phyloP scores from a whole-genome alignment of 2,329 filamentous ascomycete species.

The Colletotrichum coccodes region DNA sequence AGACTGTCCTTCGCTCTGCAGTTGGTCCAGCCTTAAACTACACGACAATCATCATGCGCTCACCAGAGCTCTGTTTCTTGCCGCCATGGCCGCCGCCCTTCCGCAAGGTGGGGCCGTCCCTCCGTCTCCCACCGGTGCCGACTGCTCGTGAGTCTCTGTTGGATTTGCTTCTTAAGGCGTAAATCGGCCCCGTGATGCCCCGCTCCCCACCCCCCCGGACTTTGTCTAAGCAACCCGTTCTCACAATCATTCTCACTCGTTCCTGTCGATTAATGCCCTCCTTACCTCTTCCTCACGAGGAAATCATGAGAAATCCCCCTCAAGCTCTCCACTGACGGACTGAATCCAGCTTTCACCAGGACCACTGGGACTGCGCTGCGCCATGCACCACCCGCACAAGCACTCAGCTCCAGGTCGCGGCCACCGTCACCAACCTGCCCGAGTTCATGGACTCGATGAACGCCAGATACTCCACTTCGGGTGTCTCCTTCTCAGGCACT shows the following conservation, averaged over 20 bases:
- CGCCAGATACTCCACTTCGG: conserved; percentile 35
- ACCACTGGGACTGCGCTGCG: conserved; percentile 37
- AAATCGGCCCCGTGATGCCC: too few relatives aligned
- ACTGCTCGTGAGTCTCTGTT: conserved; percentile 12
- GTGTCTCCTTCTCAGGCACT: conserved; percentile 33
- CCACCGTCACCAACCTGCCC: conserved; percentile 34
- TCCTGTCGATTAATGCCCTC: background rate
- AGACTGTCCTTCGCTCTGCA: background rate
- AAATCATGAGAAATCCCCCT: too few relatives aligned
- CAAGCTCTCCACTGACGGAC: background rate
- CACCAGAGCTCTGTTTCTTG: background rate
- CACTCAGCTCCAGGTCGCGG: conserved; percentile 37
- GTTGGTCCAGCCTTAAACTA: background rate
- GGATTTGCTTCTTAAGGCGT: background rate
- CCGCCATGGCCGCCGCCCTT: conserved; percentile 16
- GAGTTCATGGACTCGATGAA: conserved; percentile 36
- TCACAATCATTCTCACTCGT: too few relatives aligned
- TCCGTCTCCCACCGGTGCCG: conserved; percentile 5
- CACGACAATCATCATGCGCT: background rate
- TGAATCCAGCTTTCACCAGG: conserved; percentile 13
- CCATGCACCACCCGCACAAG: conserved; percentile 38
- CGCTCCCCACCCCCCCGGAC: too few relatives aligned
- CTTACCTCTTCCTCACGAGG: background rate
- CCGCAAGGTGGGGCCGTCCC: conserved; percentile 19
- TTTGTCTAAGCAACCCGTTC: too few relatives aligned